Conservation (phyloP, 805 yeast species). For the Cyberlindnera nakhonratchasimensis region DNA sequence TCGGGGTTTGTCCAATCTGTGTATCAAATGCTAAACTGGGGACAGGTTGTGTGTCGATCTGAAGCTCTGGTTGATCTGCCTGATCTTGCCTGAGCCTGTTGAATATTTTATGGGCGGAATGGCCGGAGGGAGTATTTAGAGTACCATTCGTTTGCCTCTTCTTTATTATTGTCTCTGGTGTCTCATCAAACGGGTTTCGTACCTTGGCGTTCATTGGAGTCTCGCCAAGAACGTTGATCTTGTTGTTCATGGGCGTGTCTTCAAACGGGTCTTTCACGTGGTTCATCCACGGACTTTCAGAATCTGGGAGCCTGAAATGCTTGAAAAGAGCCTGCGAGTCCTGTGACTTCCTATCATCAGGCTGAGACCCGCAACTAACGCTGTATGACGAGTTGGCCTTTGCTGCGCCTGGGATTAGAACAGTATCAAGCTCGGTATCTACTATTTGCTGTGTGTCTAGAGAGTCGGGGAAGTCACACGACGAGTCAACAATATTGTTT, state of each 20-base stretch:
- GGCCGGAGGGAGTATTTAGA: conserved; percentile 9
- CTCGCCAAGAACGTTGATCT: conserved; percentile 10
- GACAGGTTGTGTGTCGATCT: conserved; percentile 20
- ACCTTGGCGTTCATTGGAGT: conserved; percentile 12
- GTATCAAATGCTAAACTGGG: conserved; percentile 21
- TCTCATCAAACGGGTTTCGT: conserved; percentile 12
- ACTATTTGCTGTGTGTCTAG: conserved; percentile 22
- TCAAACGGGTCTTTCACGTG: conserved; percentile 38
- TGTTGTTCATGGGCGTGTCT: conserved; percentile 21
- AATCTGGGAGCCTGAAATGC: conserved; percentile 9
- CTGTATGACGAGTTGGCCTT: background rate
- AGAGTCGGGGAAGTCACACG: conserved; percentile 21
- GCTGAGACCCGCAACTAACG: background rate
- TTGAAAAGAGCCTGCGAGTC: conserved; percentile 24
- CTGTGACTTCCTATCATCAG: conserved; percentile 3
- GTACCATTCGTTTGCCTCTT: background rate
- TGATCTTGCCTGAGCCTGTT: conserved; percentile 22
- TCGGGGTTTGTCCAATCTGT: conserved; percentile 9
- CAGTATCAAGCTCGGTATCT: conserved; percentile 9
- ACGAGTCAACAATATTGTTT: conserved; percentile 25
- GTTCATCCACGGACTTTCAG: conserved; percentile 28
- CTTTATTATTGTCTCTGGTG: conserved; percentile 16
- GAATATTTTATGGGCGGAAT: conserved; percentile 19
- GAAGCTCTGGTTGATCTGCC: conserved; percentile 16
- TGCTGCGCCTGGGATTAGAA: conserved; percentile 3